Conservation (phyloP, 2,329 filamentous ascomycete genomes). For the Talaromyces piceae region DNA sequence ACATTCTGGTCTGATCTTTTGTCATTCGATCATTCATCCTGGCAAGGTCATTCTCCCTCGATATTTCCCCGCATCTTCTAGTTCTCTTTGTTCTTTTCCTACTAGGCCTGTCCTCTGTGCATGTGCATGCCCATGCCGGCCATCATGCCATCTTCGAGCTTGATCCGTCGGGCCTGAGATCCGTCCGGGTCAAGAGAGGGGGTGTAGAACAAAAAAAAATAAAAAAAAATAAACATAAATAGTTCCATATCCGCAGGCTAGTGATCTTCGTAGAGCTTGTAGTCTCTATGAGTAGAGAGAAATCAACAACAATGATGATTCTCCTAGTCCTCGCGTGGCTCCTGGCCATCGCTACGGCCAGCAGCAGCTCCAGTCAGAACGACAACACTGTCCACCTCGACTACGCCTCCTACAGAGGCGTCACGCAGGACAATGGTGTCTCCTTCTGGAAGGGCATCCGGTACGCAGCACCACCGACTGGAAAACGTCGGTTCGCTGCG, state of each 20-base stretch:
- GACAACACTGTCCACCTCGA: constrained; percentile 34
- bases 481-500: constrained; percentile 57
- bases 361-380: not conserved
- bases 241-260: too few relatives aligned
- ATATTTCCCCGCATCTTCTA: not conserved
- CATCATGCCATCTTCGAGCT: too few relatives aligned
- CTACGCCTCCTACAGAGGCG: constrained; percentile 61
- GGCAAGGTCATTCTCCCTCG: not conserved
- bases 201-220: not conserved
- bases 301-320: not conserved
- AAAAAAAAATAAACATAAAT: not conserved
- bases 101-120: not conserved
- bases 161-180: too few relatives aligned
- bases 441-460: constrained; percentile 68
- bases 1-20: not conserved
- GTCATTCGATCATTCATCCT: not conserved
- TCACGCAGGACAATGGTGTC: constrained; percentile 48
- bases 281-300: too few relatives aligned
- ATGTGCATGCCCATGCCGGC: not conserved
- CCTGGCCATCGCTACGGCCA: not conserved
- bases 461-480: constrained; percentile 63
- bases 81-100: not conserved
- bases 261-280: not conserved
- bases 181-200: not conserved
- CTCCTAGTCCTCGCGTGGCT: not conserved